These are phyloP conservation scores for Chalaropsis thielavioides DNA, from an alignment of 2,329 filamentous ascomycete genomes.

Conservation along the genomic window DNA sequence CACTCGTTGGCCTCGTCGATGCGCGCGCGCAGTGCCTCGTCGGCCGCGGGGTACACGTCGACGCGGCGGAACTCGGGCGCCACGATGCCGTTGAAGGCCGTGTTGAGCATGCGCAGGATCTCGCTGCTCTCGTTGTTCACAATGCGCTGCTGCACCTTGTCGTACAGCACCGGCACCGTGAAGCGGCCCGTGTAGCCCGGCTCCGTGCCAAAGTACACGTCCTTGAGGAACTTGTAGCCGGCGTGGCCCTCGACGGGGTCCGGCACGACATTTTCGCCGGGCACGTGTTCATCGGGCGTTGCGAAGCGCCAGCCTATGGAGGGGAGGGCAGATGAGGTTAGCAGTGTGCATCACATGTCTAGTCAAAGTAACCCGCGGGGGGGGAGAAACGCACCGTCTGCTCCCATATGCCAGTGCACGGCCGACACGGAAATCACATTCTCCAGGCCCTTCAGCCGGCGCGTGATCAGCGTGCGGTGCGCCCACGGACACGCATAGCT, in stretches of 20 bases:
- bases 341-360: neutral
- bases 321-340: neutral
- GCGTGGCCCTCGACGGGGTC: slow-evolving; percentile 58
- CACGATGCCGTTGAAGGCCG: slow-evolving; percentile 57
- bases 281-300: slow-evolving; percentile 41
- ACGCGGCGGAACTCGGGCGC: slow-evolving; percentile 44
- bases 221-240: slow-evolving; percentile 51
- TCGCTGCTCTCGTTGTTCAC: slow-evolving; percentile 88
- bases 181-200: slow-evolving; percentile 62
- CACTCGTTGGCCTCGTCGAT: slow-evolving; percentile 71
- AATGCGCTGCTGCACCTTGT: slow-evolving; percentile 59
- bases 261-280: slow-evolving; percentile 49
- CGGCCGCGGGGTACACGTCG: slow-evolving; percentile 47
- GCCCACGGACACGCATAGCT: slow-evolving; percentile 94
- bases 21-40: slow-evolving; percentile 38
- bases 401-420: slow-evolving; percentile 82
- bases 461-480: slow-evolving; percentile 71
- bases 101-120: slow-evolving; percentile 81
- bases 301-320: slow-evolving; percentile 56
- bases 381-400: slow-evolving; percentile 31
- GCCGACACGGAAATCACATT: slow-evolving; percentile 63
- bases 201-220: slow-evolving; percentile 67
- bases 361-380: neutral
- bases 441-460: slow-evolving; percentile 83
- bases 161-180: slow-evolving; percentile 77